Evolutionary conservation across 768 basidiomycete species (phyloP).

Genomic region (Boletus reticuloceps): DNA sequence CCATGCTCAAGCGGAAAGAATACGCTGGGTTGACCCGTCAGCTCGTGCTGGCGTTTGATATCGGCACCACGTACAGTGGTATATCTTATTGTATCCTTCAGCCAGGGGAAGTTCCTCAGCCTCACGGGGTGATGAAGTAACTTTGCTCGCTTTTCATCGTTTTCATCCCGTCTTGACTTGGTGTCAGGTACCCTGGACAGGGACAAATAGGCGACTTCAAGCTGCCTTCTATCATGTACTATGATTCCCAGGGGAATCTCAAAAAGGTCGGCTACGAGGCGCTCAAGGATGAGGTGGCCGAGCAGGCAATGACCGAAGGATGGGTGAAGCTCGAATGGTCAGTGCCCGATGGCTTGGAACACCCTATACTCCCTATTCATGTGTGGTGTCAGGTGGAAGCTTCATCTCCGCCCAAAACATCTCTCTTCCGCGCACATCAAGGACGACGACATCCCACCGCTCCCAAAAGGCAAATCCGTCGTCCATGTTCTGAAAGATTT

Average conservation of each 20-base stretch:
- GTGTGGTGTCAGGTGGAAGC: conserved; percentile 28
- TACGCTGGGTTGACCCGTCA: conserved; percentile 33
- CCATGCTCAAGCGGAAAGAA: conserved; percentile 30
- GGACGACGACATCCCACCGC: conserved; percentile 33
- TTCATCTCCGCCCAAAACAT: conserved; percentile 37
- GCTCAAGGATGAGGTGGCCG: conserved; percentile 32
- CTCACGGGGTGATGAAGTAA: conserved; percentile 18
- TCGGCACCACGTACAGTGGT: conserved; percentile 38
- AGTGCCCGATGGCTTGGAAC: not conserved
- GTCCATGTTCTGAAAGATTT: conserved; percentile 44
- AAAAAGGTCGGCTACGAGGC: conserved; percentile 43
- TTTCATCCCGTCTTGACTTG: not conserved
- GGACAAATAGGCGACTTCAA: conserved; percentile 40
- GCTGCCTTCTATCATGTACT: conserved; percentile 46
- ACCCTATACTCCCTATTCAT: not conserved
- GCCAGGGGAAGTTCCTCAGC: conserved; percentile 29
- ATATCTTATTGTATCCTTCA: conserved; percentile 39
- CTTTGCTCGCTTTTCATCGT: no score
- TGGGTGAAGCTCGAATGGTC: conserved; percentile 47
- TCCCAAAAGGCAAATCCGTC: conserved; percentile 38
- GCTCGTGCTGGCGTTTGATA: conserved; percentile 36
- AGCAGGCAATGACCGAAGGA: conserved; percentile 35
- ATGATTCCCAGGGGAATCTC: conserved; percentile 37
- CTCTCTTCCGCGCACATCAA: conserved; percentile 23
- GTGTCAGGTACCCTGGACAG: conserved; percentile 36